phyloP scores from a whole-genome alignment of 1,284 basidiomycete species.

The Sparassis latifolia region DNA sequence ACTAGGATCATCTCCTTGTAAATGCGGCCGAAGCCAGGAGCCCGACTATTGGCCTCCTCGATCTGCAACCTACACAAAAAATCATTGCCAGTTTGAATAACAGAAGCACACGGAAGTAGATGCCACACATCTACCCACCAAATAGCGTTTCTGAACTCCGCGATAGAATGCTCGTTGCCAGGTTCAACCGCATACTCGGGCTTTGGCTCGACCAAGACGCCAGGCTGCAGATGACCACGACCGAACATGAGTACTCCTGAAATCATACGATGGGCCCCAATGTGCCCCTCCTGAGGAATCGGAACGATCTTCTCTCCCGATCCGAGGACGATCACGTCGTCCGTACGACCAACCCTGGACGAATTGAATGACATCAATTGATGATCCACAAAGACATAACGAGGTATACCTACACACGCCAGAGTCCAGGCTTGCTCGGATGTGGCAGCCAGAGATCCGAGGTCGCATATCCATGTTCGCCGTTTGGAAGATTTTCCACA shows the following conservation, averaged over 20 bases:
- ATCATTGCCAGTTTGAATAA: neutral
- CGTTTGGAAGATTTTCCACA: conserved; percentile 12
- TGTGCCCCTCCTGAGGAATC: conserved; percentile 22
- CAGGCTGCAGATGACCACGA: conserved; percentile 29
- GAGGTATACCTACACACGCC: conserved; percentile 10
- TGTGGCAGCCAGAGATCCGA: conserved; percentile 11
- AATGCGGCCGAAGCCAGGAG: conserved; percentile 28
- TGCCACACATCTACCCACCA: conserved; percentile 18
- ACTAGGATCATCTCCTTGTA: conserved; percentile 33
- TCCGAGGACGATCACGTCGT: conserved; percentile 6
- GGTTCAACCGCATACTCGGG: conserved; percentile 18
- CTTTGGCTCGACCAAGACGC: conserved; percentile 31
- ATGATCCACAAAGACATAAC: neutral
- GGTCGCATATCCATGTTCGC: conserved; percentile 9
- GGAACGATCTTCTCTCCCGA: conserved; percentile 36
- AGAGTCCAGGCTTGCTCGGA: conserved; percentile 12
- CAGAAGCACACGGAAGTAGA: too few relatives aligned
- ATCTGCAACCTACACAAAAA: conserved; percentile 23
- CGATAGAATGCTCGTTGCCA: conserved; percentile 14
- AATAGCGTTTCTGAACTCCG: conserved; percentile 25
- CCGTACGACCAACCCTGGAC: neutral
- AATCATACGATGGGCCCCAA: conserved; percentile 22
- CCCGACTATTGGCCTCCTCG: conserved; percentile 25
- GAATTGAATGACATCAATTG: neutral
- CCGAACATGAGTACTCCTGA: conserved; percentile 32